Conservation (phyloP, 306 rosid genomes). For the Casuarina glauca region DNA sequence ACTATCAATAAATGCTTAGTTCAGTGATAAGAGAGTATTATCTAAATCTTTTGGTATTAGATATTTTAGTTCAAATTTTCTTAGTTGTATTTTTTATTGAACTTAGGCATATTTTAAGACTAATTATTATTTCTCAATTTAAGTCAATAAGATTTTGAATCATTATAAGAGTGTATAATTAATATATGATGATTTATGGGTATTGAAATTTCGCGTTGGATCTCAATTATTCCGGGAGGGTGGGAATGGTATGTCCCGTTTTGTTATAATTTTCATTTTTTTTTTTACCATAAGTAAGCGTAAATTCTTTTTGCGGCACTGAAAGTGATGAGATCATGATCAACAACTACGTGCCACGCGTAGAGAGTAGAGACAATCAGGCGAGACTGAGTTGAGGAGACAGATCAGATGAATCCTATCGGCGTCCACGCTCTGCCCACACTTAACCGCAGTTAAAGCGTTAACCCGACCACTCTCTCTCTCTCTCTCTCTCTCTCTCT, state of each 20-base stretch:
- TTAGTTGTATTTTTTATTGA: too few relatives aligned
- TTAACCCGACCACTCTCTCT: conserved; percentile 15
- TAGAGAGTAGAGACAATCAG: not conserved
- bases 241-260: not conserved
- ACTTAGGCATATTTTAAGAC: too few relatives aligned
- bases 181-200: too few relatives aligned
- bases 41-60: too few relatives aligned
- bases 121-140: too few relatives aligned
- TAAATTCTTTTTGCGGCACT: not conserved
- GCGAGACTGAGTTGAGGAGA: not conserved
- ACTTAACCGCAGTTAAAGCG: conserved; percentile 12
- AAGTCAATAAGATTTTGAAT: too few relatives aligned
- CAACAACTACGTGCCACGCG: not conserved
- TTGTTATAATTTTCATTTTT: not conserved
- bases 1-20: too few relatives aligned
- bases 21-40: too few relatives aligned
- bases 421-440: not conserved
- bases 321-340: not conserved
- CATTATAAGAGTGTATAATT: too few relatives aligned
- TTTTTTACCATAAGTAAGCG: not conserved
- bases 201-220: too few relatives aligned
- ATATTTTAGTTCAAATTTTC: too few relatives aligned
- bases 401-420: not conserved
- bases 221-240: too few relatives aligned
- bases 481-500: not conserved